Evolutionary conservation across 192 early-diverging fungal species (phyloP), one percentile per base, ranked within the genome.

Genomic region (Backusella mclennaniae): DNA sequence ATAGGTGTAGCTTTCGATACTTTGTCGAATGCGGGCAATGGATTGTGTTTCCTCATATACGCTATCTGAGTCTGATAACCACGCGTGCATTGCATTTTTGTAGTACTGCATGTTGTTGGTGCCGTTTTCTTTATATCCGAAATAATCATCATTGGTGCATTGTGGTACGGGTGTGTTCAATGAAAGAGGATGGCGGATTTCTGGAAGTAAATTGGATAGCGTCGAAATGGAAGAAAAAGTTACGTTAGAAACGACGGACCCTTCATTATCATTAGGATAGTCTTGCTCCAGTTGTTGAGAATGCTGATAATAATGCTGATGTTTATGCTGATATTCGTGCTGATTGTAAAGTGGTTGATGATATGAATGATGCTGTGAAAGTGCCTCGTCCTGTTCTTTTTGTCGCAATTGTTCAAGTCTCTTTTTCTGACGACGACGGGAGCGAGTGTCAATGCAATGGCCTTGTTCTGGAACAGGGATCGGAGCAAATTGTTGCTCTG

Each of bases 381-480:
- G 52, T 53, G 26, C 17, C 11, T 59, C 23, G 3, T 59, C 23
- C 29, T 29, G 23, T 26, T 29, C 26, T 14, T 63, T 35, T 41
- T 35, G 35, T 41, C 21, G 68, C 46, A 49, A 49, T 49, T 49
- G 46, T 19, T 49, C 46, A 49, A 31, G 23, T 63, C 23, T 63
- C 23, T 63, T 35, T 41, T 35, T n/a, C 12, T 41, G 68, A 41
- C 68, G 68, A 29, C 68, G 68, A 29, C 68, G 41, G 21, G n/a
- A 39, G 41, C 68, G 68, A 12, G 38, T 69, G 56, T 12, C 23
- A 63, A 63, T 63, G 3, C 9, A 29, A 23, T 69, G 19, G 1
- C 56, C 56, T 63, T 63, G 56, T 63, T 63, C 56, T 39, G 68
- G 35, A 69, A 69, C 68, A 23, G 68, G 68, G 1, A 38, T 38